phyloP scores from a whole-genome alignment of 192 early-diverging fungal genomes.

The Linderina pennispora region DNA sequence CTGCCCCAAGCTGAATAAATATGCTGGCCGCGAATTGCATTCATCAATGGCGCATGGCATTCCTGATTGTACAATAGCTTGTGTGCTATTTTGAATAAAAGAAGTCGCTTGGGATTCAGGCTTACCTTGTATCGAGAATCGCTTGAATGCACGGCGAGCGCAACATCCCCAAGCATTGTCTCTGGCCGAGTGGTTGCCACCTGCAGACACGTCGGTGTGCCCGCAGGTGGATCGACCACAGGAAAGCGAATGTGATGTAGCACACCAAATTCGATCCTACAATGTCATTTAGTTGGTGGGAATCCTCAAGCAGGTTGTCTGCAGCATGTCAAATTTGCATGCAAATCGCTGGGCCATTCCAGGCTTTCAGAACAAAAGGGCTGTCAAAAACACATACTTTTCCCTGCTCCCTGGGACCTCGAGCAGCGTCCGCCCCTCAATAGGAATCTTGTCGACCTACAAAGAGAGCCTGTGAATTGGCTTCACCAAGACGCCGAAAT shows the following conservation, averaged over 20 bases:
- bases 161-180: conserved; percentile 97
- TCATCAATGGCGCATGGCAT: neutral
- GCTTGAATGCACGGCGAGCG: conserved; percentile 85
- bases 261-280: conserved; percentile 92
- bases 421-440: conserved; percentile 64
- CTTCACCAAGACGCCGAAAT: neutral
- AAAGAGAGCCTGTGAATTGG: no score
- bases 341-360: neutral
- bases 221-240: conserved; percentile 56
- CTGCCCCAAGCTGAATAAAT: no score
- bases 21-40: no score
- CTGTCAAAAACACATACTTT: conserved; percentile 51
- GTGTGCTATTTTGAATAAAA: no score
- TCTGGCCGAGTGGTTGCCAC: conserved; percentile 98
- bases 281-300: no score
- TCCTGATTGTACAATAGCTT: neutral
- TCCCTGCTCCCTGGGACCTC: conserved; percentile 70
- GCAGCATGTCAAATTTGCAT: conserved; percentile 2
- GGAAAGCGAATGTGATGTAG: conserved; percentile 86
- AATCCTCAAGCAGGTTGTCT: no score
- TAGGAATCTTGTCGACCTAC: conserved; percentile 74
- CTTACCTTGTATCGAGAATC: conserved; percentile 78
- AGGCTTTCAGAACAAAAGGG: no score
- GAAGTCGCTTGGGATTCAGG: no score
- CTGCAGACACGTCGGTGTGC: conserved; percentile 57